Evolutionary conservation across 805 yeast species (phyloP).

Genomic region (Wickerhamiella bombiphila): DNA sequence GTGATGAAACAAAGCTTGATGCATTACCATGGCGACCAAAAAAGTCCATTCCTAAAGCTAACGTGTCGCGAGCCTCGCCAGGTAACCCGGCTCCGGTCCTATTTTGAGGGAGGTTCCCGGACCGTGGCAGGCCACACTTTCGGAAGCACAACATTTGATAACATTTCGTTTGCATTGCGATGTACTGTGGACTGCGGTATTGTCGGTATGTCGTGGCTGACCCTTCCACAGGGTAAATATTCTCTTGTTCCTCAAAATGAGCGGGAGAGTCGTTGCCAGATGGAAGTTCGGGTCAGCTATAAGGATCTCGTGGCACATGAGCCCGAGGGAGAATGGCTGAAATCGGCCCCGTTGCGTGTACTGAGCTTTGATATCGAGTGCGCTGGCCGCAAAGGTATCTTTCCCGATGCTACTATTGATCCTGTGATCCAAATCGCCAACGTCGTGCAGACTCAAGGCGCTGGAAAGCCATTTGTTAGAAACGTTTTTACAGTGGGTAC

Average conservation of each 20-base stretch:
- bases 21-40: constrained; percentile 76
- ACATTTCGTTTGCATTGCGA: constrained; percentile 70
- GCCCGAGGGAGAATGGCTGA: constrained; percentile 86
- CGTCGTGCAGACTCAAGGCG: constrained; percentile 77
- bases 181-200: constrained; percentile 86
- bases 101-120: constrained; percentile 44
- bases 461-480: constrained; percentile 74
- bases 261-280: constrained; percentile 63
- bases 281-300: constrained; percentile 63
- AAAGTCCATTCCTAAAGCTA: constrained; percentile 67
- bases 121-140: constrained; percentile 3
- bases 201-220: constrained; percentile 93
- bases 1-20: constrained; percentile 71
- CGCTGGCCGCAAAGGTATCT: constrained; percentile 92
- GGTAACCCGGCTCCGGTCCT: constrained; percentile 55
- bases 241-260: constrained; percentile 2
- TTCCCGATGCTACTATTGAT: constrained; percentile 88
- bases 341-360: constrained; percentile 84
- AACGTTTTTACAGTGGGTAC: constrained; percentile 88
- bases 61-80: constrained; percentile 49
- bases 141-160: constrained; percentile 54
- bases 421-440: constrained; percentile 96
- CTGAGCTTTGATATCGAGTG: constrained; percentile 96
- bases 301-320: constrained; percentile 60
- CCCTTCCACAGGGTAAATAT: constrained; percentile 67